These are phyloP conservation scores for Tulasnella sp. DNA, from an alignment of 768 basidiomycete species.

Conservation along the genomic window DNA sequence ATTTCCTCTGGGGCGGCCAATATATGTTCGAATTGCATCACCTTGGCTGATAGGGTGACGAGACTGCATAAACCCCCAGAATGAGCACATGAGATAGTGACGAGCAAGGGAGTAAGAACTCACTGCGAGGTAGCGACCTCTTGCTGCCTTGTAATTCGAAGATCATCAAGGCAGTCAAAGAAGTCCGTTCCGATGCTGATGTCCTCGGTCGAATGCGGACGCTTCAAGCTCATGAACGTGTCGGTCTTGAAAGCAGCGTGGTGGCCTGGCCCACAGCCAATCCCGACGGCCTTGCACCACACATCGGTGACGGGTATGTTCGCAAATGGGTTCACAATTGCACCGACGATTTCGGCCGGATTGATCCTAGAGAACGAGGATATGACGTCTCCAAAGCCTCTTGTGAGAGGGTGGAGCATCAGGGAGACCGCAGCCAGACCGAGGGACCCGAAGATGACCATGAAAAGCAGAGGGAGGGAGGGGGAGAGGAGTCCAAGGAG, in stretches of 20 bases:
- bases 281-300: background rate
- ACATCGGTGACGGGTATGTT: background rate
- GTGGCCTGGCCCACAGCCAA: background rate
- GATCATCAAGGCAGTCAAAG: constrained; percentile 10
- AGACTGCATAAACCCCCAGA: background rate
- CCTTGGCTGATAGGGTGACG: background rate
- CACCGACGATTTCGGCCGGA: background rate
- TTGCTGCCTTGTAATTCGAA: constrained; percentile 1
- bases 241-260: constrained; percentile 1
- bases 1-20: background rate
- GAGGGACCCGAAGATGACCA: background rate
- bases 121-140: background rate
- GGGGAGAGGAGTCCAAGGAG: background rate
- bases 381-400: background rate
- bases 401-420: background rate
- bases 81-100: no score
- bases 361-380: background rate
- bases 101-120: background rate
- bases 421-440: background rate
- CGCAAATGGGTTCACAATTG: background rate
- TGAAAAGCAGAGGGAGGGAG: background rate
- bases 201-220: background rate
- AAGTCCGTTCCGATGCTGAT: constrained; percentile 10
- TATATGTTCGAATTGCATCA: constrained; percentile 2
- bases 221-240: background rate